Evolutionary conservation across 2,329 filamentous ascomycete genomes (phyloP).

Genomic region (Gaeumannomyces sp.): DNA sequence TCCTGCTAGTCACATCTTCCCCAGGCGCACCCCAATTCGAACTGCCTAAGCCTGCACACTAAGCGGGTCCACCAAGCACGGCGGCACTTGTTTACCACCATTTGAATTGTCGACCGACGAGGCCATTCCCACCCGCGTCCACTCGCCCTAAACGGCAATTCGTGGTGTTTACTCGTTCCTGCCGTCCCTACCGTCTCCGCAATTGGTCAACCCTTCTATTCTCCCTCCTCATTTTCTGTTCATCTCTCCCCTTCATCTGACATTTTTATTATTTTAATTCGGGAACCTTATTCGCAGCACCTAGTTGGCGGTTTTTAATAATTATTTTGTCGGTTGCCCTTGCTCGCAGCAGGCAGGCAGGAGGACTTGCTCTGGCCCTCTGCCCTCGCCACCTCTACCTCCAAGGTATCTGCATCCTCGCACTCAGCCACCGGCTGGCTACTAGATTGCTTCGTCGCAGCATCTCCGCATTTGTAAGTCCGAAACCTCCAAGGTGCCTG

Average conservation of each 20-base stretch:
- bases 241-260: not conserved
- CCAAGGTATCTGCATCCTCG: not conserved
- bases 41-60: not conserved
- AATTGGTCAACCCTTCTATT: too few species aligned
- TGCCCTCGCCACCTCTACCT: not conserved
- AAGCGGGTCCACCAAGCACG: not conserved
- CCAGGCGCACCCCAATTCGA: not conserved
- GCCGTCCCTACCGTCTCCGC: not conserved
- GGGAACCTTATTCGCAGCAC: not conserved
- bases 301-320: not conserved
- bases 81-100: not conserved
- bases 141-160: not conserved
- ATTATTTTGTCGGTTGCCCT: not conserved
- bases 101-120: slow-evolving; percentile 9
- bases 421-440: not conserved
- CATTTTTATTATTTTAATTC: not conserved
- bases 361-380: not conserved
- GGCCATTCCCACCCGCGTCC: not conserved
- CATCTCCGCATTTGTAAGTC: not conserved
- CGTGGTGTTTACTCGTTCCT: not conserved
- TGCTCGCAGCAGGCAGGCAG: not conserved
- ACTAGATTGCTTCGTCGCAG: not conserved
- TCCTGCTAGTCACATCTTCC: not conserved
- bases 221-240: not conserved
- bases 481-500: not conserved